phyloP scores from a whole-genome alignment of 2,329 filamentous ascomycete species.

The Xylariaceae sp. region DNA sequence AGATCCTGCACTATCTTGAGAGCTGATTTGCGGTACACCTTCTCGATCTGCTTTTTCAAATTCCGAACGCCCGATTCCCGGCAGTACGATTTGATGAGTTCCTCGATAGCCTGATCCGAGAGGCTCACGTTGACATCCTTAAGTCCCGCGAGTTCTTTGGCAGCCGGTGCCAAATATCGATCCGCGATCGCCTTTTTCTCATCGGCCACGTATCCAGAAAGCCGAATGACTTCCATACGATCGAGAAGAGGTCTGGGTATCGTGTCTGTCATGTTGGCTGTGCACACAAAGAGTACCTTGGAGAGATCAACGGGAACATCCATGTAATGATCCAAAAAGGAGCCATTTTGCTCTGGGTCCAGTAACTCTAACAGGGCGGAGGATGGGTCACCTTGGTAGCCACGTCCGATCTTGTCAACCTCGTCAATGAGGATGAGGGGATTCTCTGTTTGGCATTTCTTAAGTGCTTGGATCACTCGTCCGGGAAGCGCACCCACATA shows the following conservation, averaged over 20 bases:
- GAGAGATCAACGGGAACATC: conserved; percentile 96
- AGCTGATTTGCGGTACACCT: conserved; percentile 95
- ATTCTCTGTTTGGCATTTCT: conserved; percentile 99
- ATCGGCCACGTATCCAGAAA: conserved; percentile 94
- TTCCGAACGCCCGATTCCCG: conserved; percentile 96
- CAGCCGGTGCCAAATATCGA: conserved; percentile 83
- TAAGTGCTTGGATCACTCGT: conserved; percentile 94
- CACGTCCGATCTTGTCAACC: conserved; percentile 95
- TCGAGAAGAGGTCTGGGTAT: conserved; percentile 92
- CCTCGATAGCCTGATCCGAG: conserved; percentile 81
- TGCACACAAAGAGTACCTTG: conserved; percentile 97
- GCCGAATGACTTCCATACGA: conserved; percentile 94
- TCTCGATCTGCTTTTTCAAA: conserved; percentile 98
- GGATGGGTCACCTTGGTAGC: conserved; percentile 93
- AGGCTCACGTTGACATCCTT: conserved; percentile 89
- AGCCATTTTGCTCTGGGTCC: conserved; percentile 95
- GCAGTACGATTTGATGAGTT: conserved; percentile 98
- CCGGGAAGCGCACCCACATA: conserved; percentile 95
- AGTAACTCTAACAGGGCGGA: conserved; percentile 90
- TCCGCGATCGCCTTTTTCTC: conserved; percentile 99
- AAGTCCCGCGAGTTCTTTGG: conserved; percentile 89
- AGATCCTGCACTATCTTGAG: conserved; percentile 95
- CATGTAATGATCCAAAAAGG: conserved; percentile 97
- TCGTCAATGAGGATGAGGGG: conserved; percentile 95
- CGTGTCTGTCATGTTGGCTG: conserved; percentile 97